A percentile compares a stretch with the other conserved stretches of the same genome.
These are phyloP conservation scores for Acanthamoeba lenticulata DNA, from an alignment of 208 protist species.

Conservation along the genomic window DNA sequence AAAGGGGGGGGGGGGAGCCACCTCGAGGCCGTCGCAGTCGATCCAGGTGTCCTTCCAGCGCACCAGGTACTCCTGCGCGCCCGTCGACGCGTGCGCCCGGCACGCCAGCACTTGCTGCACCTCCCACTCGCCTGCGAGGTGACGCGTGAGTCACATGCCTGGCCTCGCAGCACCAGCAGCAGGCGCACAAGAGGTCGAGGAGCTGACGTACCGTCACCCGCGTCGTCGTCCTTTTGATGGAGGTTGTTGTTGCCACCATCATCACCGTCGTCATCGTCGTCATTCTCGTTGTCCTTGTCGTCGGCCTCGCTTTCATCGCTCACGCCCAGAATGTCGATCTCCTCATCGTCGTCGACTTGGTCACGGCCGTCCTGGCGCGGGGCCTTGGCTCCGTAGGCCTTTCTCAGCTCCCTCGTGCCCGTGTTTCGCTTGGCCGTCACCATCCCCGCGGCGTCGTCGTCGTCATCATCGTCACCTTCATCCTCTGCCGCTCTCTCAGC, in stretches of 20 bases:
- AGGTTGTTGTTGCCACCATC: too few relatives aligned
- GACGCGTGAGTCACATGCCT: neutral
- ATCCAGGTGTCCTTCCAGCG: slow-evolving; percentile 23
- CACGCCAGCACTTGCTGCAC: neutral
- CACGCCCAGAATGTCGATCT: slow-evolving; percentile 27
- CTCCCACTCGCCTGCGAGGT: neutral
- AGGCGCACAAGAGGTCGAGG: neutral
- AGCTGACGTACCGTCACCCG: too few relatives aligned
- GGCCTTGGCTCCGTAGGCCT: too few relatives aligned
- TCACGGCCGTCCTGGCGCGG: neutral
- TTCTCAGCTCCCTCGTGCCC: neutral
- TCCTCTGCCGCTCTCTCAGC: neutral
- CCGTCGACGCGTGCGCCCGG: neutral
- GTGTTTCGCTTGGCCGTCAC: too few relatives aligned
- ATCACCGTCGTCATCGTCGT: neutral
- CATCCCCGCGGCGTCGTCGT: neutral
- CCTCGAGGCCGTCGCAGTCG: neutral
- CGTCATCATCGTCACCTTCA: neutral
- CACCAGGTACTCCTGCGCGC: neutral
- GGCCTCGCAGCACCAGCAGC: too few relatives aligned
- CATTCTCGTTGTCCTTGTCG: neutral
- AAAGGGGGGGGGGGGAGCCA: neutral
- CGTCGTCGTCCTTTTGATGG: too few relatives aligned
- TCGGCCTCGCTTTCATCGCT: neutral
- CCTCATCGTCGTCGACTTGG: neutral